Evolutionary conservation across 139 green algal species (phyloP).

Genomic region (Mesotaenium endlicherianum): DNA sequence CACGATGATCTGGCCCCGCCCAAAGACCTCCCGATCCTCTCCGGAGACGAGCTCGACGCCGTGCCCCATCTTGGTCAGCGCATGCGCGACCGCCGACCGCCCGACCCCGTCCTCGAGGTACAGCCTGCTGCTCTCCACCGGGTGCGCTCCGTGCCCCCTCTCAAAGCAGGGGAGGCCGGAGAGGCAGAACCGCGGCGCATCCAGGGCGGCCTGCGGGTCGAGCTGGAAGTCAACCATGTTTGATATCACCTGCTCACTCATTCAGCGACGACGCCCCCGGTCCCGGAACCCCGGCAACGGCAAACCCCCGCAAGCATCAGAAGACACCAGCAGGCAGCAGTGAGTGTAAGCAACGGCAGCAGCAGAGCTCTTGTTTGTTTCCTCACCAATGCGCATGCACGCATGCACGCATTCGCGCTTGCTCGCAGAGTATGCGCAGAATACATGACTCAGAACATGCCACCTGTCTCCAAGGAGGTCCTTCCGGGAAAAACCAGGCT

Average conservation of each 20-base stretch:
- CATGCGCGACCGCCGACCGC: background rate
- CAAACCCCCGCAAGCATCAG: background rate
- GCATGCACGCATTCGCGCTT: too few relatives aligned
- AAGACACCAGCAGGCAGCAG: background rate
- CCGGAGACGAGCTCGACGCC: constrained; percentile 15
- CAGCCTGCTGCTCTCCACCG: constrained; percentile 3
- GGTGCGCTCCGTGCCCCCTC: constrained; percentile 51
- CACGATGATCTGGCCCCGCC: constrained; percentile 57
- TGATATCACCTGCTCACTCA: constrained; percentile 60
- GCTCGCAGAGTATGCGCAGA: too few relatives aligned
- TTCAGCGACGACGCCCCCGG: background rate
- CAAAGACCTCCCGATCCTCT: constrained; percentile 57
- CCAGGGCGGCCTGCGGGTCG: constrained; percentile 68
- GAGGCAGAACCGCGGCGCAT: constrained; percentile 67
- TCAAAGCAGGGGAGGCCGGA: constrained; percentile 47
- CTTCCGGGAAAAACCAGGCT: too few relatives aligned
- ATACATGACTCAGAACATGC: too few relatives aligned
- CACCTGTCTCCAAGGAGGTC: too few relatives aligned
- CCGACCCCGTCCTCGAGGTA: constrained; percentile 18
- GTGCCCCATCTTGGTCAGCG: constrained; percentile 33
- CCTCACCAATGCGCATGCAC: too few relatives aligned
- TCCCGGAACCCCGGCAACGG: background rate
- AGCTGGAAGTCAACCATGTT: constrained; percentile 71
- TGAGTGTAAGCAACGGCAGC: background rate
- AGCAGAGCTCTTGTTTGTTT: too few relatives aligned